A percentile compares a stretch with the other conserved stretches of the same genome.
phyloP scores from a whole-genome alignment of 352 stramenopile species.

The Phytophthora quininea region DNA sequence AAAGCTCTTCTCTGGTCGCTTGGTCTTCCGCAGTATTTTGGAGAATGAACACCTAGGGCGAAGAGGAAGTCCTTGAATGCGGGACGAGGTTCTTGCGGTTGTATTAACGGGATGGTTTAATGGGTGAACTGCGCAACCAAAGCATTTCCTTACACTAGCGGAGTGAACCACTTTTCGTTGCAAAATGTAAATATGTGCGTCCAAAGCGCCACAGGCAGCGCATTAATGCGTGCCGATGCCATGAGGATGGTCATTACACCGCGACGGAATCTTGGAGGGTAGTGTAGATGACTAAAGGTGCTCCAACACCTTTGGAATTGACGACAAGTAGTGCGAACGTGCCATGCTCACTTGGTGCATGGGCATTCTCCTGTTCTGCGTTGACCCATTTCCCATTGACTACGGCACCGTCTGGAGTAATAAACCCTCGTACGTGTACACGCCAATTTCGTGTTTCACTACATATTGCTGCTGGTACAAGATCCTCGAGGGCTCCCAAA shows the following conservation, averaged over 20 bases:
- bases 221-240: conserved; percentile 47
- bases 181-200: conserved; percentile 62
- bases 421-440: conserved; percentile 49
- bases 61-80: conserved; percentile 17
- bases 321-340: conserved; percentile 64
- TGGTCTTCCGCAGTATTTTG: conserved; percentile 14
- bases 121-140: not conserved
- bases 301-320: conserved; percentile 52
- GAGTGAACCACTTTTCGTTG: conserved; percentile 56
- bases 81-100: conserved; percentile 23
- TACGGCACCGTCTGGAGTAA: conserved; percentile 50
- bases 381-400: conserved; percentile 60
- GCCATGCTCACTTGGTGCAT: conserved; percentile 51
- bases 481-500: conserved; percentile 41
- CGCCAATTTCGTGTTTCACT: conserved; percentile 62
- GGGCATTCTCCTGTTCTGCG: conserved; percentile 33
- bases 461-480: conserved; percentile 64
- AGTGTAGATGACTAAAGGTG: conserved; percentile 45
- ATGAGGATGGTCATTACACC: conserved; percentile 48
- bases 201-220: conserved; percentile 57
- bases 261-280: conserved; percentile 46
- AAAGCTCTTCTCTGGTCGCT: not conserved
- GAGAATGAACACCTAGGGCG: conserved; percentile 16
- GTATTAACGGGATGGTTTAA: not conserved
- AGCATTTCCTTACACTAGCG: not conserved